Conservation (phyloP, 805 yeast species). For the Myxozyma geophila region DNA sequence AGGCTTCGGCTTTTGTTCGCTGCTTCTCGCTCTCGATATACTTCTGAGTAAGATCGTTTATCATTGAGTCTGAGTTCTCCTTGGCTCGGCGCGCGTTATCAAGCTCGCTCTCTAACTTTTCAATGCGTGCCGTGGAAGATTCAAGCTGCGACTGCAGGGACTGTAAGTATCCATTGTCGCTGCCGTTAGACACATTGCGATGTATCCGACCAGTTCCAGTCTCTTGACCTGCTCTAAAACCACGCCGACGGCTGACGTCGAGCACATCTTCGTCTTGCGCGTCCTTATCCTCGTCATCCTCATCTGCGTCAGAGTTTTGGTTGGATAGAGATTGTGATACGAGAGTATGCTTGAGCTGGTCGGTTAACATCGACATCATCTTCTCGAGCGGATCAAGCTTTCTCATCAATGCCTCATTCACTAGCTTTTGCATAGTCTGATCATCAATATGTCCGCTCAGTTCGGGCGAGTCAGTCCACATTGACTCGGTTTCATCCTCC, state of each 20-base stretch:
- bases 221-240: neutral
- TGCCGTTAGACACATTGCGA: constrained; percentile 5
- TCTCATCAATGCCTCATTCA: constrained; percentile 25
- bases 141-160: constrained; percentile 11
- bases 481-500: constrained; percentile 28
- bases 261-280: neutral
- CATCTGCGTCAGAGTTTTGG: constrained; percentile 21
- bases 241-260: constrained; percentile 4
- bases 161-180: constrained; percentile 2
- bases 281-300: constrained; percentile 24
- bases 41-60: constrained; percentile 19
- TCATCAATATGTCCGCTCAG: constrained; percentile 12
- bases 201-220: neutral
- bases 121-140: constrained; percentile 7
- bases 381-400: constrained; percentile 30
- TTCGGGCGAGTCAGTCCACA: constrained; percentile 19
- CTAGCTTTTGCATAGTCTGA: constrained; percentile 13
- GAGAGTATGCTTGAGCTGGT: constrained; percentile 24
- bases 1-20: constrained; percentile 16
- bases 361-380: constrained; percentile 24
- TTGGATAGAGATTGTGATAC: neutral
- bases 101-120: constrained; percentile 17
- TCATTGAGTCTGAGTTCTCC: constrained; percentile 14
- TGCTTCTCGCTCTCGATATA: constrained; percentile 22
- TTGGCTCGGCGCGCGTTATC: constrained; percentile 24